Base-by-base conservation (phyloP, 2,329 filamentous ascomycete species). In the Arthrobotrys pseudoclavata region DNA sequence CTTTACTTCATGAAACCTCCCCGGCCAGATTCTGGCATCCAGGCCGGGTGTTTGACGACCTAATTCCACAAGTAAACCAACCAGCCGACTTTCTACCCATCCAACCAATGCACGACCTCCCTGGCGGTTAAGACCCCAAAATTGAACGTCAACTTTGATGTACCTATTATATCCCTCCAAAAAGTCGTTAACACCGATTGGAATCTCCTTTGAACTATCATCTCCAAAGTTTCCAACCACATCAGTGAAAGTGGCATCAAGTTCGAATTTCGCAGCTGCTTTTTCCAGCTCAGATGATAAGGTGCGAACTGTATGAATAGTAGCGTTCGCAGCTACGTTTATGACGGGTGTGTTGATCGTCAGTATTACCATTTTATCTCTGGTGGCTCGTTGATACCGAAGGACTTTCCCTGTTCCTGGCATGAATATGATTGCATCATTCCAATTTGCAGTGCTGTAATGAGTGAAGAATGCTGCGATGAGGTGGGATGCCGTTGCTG, bases 41-140 rank as follows among this genome's bases (percentile, higher is more conserved):
- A 91, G 80, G 1, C 84, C 82, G 0, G 87, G 86, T 15, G 89
- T 82, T 12, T 86, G 85, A 57, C 86, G 86, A 74, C 87, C 84
- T 18, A 91, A 83, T 76, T 91, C 89, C 88, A 71, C 64, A 18
- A 13, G 52, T 37, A 91, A 83, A 72, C 85, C 84, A 1, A 89
- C 85, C 68, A 87, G 89, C 68, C 87, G 86, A 6, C 88, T 90
- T 80, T 91, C 89, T 1, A 91, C 82, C 89, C 89, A 91, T 10
- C 88, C 88, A 0, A 91, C 83, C 57, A 90, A 86, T 12, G 85
- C 84, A 20, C 86, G 87, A 0, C 88, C 88, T 67, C 86, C 88
- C 0, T 85, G 83, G 0, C 86, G 83, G 1, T 88, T 88, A 5
- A 86, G 83, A 0, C 89, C 89, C 90, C 90, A 92, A 82, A 90